These are phyloP conservation scores for Entophlyctis luteolus DNA, from an alignment of 192 early-diverging fungal genomes.

Conservation along the genomic window DNA sequence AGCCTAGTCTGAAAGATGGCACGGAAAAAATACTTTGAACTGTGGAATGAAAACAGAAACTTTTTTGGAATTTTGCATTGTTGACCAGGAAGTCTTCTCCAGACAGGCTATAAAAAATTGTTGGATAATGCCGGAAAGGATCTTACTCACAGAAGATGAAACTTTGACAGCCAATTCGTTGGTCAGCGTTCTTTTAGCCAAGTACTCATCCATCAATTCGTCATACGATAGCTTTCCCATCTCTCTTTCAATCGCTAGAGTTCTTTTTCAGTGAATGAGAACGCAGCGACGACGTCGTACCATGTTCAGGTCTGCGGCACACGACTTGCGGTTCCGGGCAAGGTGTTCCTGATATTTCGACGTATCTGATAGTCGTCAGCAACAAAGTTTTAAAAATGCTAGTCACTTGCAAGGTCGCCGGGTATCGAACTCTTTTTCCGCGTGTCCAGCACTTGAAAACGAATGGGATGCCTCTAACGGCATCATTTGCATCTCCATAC, in stretches of 20 bases:
- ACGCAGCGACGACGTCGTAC: neutral
- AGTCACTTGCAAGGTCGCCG: constrained; percentile 42
- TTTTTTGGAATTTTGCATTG: constrained; percentile 46
- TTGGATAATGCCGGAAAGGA: neutral
- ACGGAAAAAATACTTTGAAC: neutral
- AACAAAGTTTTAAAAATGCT: neutral
- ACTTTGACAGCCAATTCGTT: no score
- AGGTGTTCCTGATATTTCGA: constrained; percentile 15
- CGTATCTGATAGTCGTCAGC: constrained; percentile 8
- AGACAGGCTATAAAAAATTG: constrained; percentile 23
- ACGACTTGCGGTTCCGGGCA: neutral
- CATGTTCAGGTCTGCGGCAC: neutral
- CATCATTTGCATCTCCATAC: neutral
- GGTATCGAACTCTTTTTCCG: constrained; percentile 33
- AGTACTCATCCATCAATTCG: constrained; percentile 26
- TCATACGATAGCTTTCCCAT: constrained; percentile 35
- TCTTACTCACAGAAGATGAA: no score
- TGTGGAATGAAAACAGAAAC: constrained; percentile 17
- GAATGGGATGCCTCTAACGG: neutral
- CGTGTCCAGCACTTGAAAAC: constrained; percentile 28
- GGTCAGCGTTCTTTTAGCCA: constrained; percentile 8
- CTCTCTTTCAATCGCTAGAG: constrained; percentile 37
- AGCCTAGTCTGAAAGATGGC: neutral
- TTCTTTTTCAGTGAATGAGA: no score
- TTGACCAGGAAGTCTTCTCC: constrained; percentile 37